Evolutionary conservation across 2,329 filamentous ascomycete species (phyloP), one percentile per base, ranked within the genome.

Genomic region (Alternaria metachromatica): DNA sequence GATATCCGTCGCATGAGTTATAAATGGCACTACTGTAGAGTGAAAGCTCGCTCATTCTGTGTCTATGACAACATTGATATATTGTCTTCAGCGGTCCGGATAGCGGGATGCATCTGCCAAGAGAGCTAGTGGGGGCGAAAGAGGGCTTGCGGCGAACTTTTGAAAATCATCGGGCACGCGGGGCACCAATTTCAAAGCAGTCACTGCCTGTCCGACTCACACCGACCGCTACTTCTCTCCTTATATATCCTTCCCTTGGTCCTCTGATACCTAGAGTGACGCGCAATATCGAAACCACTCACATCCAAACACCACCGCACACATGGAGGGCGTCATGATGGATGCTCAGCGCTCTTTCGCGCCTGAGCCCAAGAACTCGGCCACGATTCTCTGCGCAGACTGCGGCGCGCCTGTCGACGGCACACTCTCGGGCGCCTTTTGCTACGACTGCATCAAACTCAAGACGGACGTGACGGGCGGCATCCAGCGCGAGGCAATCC

Each of bases 361-460:
- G 63, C 78, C 81, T 62, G 71, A 72, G 51, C 71, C 76, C 28
- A 78, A 79, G 65, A 81, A 71, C 62, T 75, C 83, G 67, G 87
- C 88, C 67, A 90, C 88, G n/a, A 97, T 98, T 78, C 91, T 99
- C 62, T 99, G 96, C 83, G 97, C 93, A 85, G 97, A 98, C 86
- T 99, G 96, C 81, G 96, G 95, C 77, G 94, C 93, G 64, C 91
- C 95, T 43, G 97, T 99, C 76, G 94, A 97, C 81, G 96, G 96
- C 80, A 97, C 94, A 18, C 89, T 89, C 7, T 74, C 89, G 3
- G 94, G 94, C 66, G 94, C 96, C 44, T 90, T 97, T 61, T 99
- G 96, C 84, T 93, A 93, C 81, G 95, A 98, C 85, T 98, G 96
- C 81, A 89, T 98, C 78, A 97, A 97, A 81, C 88, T 96, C 72